Base-by-base conservation (phyloP, 2,329 filamentous ascomycete species). In the Thelonectria discophora region DNA sequence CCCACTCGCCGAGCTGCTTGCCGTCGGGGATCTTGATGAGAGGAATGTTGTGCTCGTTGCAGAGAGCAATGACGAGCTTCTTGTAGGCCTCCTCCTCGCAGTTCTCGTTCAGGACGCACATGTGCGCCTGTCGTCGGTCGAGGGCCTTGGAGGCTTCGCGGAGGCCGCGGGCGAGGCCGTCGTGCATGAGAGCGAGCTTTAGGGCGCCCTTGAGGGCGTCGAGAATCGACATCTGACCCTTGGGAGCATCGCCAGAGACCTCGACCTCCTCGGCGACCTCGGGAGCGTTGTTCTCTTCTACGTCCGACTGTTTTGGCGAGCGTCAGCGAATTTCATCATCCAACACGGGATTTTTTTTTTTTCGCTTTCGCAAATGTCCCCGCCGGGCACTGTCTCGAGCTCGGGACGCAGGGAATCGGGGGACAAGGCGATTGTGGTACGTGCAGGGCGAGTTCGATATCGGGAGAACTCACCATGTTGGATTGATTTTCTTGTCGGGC, bases 81-180 rank as follows among this genome's bases (percentile, higher is more conserved):
- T 99, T 99, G 89, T 99, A 99, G 73, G 95, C 94, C 85, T 99
- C 95, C 89, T 99, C 95, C 87, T 99, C 95, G 88, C 95, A 99
- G 73, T 91, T 90, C 90, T 99, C 95, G 90, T 99, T 99, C 77
- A 99, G 90, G 74, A 99, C 95, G 82, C 95, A 99, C 94, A 99
- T 98, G 87, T 99, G 95, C 65, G 95, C 95, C 86, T 99, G 92
- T 79, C 95, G 93, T 79, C 95, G 90, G 85, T 99, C 95, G 78
- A 99, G 93, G 70, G 95, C 94, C 89, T 99, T 99, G 86, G 91
- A 93, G 71, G 95, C 95, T 86, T 99, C 95, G 75, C 95, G 94
- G 77, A 99, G 93, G 84, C 95, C 95, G 76, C 95, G 94, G 80
- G 95, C 95, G 75, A 99, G 94, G 81, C 95, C 95, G 81, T 99